phyloP scores from a whole-genome alignment of 2,329 filamentous ascomycete genomes.

The Aspergillus japonicus region DNA sequence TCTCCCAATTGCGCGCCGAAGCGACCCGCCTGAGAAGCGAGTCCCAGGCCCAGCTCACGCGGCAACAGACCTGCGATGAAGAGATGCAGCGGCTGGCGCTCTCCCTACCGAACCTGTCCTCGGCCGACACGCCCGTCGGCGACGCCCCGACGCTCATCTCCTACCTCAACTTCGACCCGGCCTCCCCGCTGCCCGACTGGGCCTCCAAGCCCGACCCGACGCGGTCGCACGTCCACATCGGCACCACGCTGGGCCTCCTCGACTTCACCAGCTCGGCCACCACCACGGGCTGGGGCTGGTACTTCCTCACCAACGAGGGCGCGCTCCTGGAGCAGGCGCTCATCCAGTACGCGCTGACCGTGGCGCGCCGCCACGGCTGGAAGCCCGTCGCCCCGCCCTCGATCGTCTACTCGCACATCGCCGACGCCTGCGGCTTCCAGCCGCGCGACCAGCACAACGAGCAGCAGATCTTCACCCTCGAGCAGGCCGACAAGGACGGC shows the following conservation, averaged over 20 bases:
- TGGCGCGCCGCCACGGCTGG: slow-evolving; percentile 74
- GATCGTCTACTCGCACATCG: slow-evolving; percentile 89
- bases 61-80: slow-evolving; percentile 37
- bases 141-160: slow-evolving; percentile 63
- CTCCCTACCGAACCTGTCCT: slow-evolving; percentile 83
- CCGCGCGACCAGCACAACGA: slow-evolving; percentile 87
- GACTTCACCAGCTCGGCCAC: slow-evolving; percentile 80
- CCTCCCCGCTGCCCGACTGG: slow-evolving; percentile 35
- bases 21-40: slow-evolving; percentile 41
- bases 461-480: slow-evolving; percentile 83
- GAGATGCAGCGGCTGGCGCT: slow-evolving; percentile 75
- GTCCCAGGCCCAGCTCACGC: slow-evolving; percentile 32
- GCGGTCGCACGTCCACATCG: slow-evolving; percentile 83
- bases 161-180: slow-evolving; percentile 74
- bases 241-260: slow-evolving; percentile 78
- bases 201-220: slow-evolving; percentile 24
- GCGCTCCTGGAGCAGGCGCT: slow-evolving; percentile 94
- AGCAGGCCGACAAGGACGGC: slow-evolving; percentile 61
- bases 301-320: slow-evolving; percentile 88
- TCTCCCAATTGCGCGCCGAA: slow-evolving; percentile 34
- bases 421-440: slow-evolving; percentile 88
- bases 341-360: slow-evolving; percentile 76
- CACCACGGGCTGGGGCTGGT: slow-evolving; percentile 96
- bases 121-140: slow-evolving; percentile 70
- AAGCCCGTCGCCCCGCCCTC: slow-evolving; percentile 78